A percentile compares a stretch with the other conserved stretches of the same genome.
phyloP scores from a whole-genome alignment of 1,284 basidiomycete species.

The Inonotus obliquus region DNA sequence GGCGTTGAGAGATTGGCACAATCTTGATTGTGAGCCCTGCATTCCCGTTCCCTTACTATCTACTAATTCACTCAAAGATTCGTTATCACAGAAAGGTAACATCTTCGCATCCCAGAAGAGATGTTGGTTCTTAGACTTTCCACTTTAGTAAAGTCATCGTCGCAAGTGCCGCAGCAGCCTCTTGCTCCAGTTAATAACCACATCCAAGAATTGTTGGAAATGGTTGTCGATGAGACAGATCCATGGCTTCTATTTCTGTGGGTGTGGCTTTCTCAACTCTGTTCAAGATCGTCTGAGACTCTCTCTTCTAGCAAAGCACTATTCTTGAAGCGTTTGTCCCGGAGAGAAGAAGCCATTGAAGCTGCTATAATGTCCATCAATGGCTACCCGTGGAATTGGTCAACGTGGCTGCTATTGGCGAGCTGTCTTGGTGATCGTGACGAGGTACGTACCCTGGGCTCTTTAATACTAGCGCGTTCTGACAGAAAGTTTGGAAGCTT shows the following conservation, averaged over 20 bases:
- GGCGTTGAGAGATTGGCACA: constrained; percentile 68
- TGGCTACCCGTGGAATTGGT: constrained; percentile 94
- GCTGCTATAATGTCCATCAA: constrained; percentile 74
- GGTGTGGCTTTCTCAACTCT: constrained; percentile 25
- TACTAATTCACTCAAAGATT: constrained; percentile 1
- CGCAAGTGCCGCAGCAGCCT: constrained; percentile 72
- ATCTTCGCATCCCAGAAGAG: not conserved
- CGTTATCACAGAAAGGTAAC: constrained; percentile 7
- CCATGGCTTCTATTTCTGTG: constrained; percentile 87
- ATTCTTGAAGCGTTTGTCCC: constrained; percentile 72
- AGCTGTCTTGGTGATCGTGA: constrained; percentile 84
- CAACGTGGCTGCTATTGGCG: constrained; percentile 81
- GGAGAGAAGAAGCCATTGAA: constrained; percentile 85
- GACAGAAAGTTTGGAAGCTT: constrained; percentile 39
- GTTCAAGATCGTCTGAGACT: constrained; percentile 1
- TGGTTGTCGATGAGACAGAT: constrained; percentile 56
- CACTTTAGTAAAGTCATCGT: constrained; percentile 2
- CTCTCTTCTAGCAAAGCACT: constrained; percentile 56
- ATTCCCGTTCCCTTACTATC: constrained; percentile 28
- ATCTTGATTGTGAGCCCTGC: constrained; percentile 54
- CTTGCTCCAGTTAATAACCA: constrained; percentile 64
- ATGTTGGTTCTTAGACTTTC: not conserved
- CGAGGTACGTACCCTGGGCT: constrained; percentile 55
- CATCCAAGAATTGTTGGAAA: constrained; percentile 56
- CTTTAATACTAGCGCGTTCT: constrained; percentile 15